These are phyloP conservation scores for Tieghemiomyces parasiticus DNA, from an alignment of 192 early-diverging fungal genomes.

Conservation along the genomic window DNA sequence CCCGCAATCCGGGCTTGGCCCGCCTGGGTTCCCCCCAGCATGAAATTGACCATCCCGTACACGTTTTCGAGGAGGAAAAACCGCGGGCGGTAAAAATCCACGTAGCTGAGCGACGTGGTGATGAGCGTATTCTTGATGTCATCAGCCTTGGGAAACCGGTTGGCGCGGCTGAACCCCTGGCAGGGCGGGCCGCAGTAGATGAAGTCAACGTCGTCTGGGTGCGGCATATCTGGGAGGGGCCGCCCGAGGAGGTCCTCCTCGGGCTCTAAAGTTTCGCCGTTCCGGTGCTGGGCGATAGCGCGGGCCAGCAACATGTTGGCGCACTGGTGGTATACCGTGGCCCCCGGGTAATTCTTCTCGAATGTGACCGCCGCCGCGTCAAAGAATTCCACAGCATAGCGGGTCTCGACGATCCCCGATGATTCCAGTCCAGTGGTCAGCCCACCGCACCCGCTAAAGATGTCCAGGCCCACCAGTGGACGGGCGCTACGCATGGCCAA, in stretches of 20 bases:
- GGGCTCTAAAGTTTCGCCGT: conserved; percentile 14
- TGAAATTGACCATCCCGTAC: conserved; percentile 35
- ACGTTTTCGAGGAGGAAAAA: conserved; percentile 61
- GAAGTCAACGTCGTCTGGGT: conserved; percentile 44
- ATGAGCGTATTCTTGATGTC: conserved; percentile 52
- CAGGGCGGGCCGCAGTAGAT: conserved; percentile 63
- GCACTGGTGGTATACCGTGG: conserved; percentile 42
- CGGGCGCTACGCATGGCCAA: not conserved
- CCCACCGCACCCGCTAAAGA: conserved; percentile 59
- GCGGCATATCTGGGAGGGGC: conserved; percentile 34
- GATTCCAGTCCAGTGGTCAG: conserved; percentile 44
- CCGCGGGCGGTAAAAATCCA: conserved; percentile 48
- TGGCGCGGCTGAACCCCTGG: conserved; percentile 50
- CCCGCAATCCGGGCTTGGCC: conserved; percentile 30
- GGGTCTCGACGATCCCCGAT: conserved; percentile 38
- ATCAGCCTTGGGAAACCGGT: conserved; percentile 39
- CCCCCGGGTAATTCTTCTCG: conserved; percentile 40
- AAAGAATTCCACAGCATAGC: conserved; percentile 46
- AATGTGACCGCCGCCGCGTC: conserved; percentile 40
- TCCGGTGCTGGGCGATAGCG: conserved; percentile 36
- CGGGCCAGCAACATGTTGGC: conserved; percentile 42
- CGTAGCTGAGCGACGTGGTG: conserved; percentile 45
- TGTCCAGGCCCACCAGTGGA: conserved; percentile 38
- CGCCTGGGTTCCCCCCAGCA: conserved; percentile 38
- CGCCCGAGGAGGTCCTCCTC: conserved; percentile 25